Evolutionary conservation across 2,329 filamentous ascomycete genomes (phyloP).

Genomic region (Blastomyces gilchristii): DNA sequence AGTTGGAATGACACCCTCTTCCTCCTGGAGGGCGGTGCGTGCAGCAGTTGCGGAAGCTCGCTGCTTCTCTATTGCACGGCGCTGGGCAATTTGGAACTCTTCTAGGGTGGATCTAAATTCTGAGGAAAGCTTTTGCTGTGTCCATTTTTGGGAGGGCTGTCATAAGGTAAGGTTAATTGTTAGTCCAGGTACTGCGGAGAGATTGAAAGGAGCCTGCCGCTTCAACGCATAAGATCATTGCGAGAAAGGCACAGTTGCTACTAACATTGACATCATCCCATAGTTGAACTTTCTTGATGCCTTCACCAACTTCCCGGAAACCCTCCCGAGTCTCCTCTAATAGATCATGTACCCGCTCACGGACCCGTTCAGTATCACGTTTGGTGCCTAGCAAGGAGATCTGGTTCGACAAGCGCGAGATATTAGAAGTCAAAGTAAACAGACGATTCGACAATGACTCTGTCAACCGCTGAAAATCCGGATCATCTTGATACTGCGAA

Average conservation of each 20-base stretch:
- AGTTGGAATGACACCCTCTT: constrained; percentile 23
- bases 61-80: constrained; percentile 83
- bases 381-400: constrained; percentile 78
- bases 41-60: constrained; percentile 75
- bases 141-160: constrained; percentile 90
- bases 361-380: constrained; percentile 79
- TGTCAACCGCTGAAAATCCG: constrained; percentile 76
- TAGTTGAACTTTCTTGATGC: constrained; percentile 79
- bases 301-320: constrained; percentile 88
- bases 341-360: constrained; percentile 79
- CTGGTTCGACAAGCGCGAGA: constrained; percentile 73
- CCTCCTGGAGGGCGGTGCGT: constrained; percentile 63
- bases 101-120: constrained; percentile 82
- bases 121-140: constrained; percentile 85
- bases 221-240: not conserved
- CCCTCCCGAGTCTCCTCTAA: constrained; percentile 75
- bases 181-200: not conserved
- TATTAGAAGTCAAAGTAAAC: constrained; percentile 79
- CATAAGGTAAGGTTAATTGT: not conserved
- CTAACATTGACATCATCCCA: constrained; percentile 75
- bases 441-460: constrained; percentile 77
- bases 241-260: constrained; percentile 4
- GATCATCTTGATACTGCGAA: constrained; percentile 75
- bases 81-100: constrained; percentile 89
- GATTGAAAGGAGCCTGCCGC: not conserved